phyloP scores from a whole-genome alignment of 192 early-diverging fungal species.

The Backusella circina region DNA sequence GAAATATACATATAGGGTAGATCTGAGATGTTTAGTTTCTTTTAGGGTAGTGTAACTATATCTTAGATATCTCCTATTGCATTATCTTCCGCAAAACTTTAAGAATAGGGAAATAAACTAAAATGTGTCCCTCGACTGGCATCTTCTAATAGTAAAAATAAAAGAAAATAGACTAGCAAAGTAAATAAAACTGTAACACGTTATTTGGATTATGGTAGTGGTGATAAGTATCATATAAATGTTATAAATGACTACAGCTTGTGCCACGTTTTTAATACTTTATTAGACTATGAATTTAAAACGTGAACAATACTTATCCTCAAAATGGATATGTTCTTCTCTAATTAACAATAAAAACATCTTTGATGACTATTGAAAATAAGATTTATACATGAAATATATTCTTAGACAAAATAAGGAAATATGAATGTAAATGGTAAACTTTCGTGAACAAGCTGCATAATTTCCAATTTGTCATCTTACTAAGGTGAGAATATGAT shows the following conservation, averaged over 20 bases:
- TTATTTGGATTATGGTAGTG: background rate
- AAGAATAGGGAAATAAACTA: background rate
- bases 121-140: background rate
- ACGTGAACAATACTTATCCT: background rate
- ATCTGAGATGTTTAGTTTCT: background rate
- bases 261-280: background rate
- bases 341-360: background rate
- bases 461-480: background rate
- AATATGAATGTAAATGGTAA: too few species aligned
- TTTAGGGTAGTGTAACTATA: background rate
- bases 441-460: too few species aligned
- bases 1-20: background rate
- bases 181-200: background rate
- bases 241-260: background rate
- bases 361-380: background rate
- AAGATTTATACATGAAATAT: background rate
- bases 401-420: background rate
- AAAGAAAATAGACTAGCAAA: background rate
- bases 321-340: background rate
- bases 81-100: background rate
- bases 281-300: background rate
- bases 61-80: background rate
- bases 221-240: background rate
- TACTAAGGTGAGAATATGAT: background rate
- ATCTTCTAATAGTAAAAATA: background rate